Base-by-base conservation (phyloP, 2,329 filamentous ascomycete species). In the Triangularia verruculosa region DNA sequence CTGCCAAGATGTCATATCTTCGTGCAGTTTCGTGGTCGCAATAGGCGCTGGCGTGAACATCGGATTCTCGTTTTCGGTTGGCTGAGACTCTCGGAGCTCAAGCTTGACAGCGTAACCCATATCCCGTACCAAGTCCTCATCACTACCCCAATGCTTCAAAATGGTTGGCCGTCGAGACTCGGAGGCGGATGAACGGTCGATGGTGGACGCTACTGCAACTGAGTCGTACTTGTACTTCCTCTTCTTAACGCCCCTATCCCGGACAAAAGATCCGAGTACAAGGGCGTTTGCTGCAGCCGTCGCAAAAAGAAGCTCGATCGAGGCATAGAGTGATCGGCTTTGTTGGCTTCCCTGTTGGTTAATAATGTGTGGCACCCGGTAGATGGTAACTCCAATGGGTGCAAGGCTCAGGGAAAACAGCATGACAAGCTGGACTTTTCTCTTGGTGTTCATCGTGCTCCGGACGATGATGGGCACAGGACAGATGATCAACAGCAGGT, bases 201-300 rank as follows among this genome's bases (percentile, higher is more conserved):
- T 78, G 1, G 90, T 93, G 7, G 57, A 59, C 47, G 86, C 86
- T 52, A 83, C 83, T 3, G 84, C 78, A 12, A 82, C 78, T 1
- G 88, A 86, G 15, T 82, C 82, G 66, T 86, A 83, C 61, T 89
- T 89, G 78, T 91, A 97, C 73, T 92, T 95, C 62, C 84, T 83
- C 77, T 96, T 97, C 81, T 98, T 98, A 47, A 93, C 80, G 25
- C 95, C 95, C 60, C 92, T 86, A 74, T 98, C 94, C 13, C 94
- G 86, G 27, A 98, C 87, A 72, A 98, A 98, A 0, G 93, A 96
- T 12, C 94, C 94, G 2, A 99, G 85, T 0, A 97, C 91, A 20
- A 99, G 83, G 2, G 90, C 89, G 74, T 98, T 99, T 12, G 94
- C 91, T 0, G 96, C 90, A 0, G 88, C 87, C 0, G 93, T 91